Evolutionary conservation across 768 basidiomycete genomes (phyloP), one percentile per base, ranked within the genome.

Genomic region (Clitopilus hobsonii): DNA sequence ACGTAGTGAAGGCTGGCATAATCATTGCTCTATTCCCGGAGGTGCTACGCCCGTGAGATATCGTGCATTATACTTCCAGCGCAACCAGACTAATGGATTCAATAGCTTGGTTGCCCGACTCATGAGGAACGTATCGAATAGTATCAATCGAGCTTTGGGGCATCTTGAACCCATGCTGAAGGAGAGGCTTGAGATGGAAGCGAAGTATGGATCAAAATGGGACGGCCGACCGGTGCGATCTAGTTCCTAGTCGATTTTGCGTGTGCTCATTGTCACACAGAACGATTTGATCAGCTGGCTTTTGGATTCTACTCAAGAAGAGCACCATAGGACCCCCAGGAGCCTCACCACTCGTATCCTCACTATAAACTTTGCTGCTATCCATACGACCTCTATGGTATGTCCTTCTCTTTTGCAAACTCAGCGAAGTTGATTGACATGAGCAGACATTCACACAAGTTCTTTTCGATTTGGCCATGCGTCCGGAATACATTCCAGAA

Each of bases 1-100:
- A 73, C n/a, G 65, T 80, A 13, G 56, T 71, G 5, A 69, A 61
- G n/a, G 63, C 63, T 2, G 66, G 65, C 0, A 28, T 32, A 1
- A 64, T 71, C 13, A 66, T 82, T 29, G 67, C 66, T 20, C 29
- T 74, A 7, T 70, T 76, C 51, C 81, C 80, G 0, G 49, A 59
- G 16, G 65, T 75, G 54, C 52, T 82, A n/a, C 73, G 70, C 59
- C 75, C 77, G 80, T 81, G 54, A 50, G 75, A 58, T 20, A 2
- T 45, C 10, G 13, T 10, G 10, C 32, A 14, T 36, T 10, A 36
- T 16, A 28, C 16, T 41, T 55, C 6, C 11, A 23, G 3, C 3
- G 10, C 18, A 4, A 18, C 41, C 3, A 8, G 18, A 23, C 4
- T 6, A 10, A 18, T 11, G 10, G 41, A 45, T 20, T 45, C 22